phyloP scores from a whole-genome alignment of 1,284 basidiomycete genomes.

The Phellopilus nigrolimitatus region DNA sequence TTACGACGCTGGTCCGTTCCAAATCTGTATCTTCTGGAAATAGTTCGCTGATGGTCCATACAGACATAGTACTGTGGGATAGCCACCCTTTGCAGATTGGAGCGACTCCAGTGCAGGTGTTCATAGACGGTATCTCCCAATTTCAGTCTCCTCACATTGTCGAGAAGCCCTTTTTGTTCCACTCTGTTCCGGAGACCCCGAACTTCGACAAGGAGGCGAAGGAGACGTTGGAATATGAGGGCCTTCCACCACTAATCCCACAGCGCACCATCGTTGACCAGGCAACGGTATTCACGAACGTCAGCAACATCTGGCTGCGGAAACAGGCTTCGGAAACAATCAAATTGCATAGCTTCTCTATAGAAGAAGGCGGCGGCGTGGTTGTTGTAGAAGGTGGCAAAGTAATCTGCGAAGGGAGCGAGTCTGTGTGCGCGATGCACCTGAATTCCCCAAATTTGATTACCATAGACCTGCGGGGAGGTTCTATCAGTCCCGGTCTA shows the following conservation, averaged over 20 bases:
- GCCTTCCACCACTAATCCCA: constrained; percentile 25
- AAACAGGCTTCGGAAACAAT: constrained; percentile 23
- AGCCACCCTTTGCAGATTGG: constrained; percentile 41
- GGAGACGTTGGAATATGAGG: constrained; percentile 25
- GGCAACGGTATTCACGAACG: constrained; percentile 56
- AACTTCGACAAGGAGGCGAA: constrained; percentile 24
- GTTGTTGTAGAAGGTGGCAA: constrained; percentile 41
- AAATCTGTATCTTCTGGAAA: background rate
- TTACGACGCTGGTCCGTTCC: constrained; percentile 30
- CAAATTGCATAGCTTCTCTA: constrained; percentile 20
- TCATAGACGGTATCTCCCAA: constrained; percentile 24
- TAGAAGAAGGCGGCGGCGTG: constrained; percentile 27
- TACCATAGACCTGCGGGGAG: constrained; percentile 46
- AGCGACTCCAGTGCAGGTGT: constrained; percentile 36
- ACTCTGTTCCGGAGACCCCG: constrained; percentile 23
- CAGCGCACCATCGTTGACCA: constrained; percentile 21
- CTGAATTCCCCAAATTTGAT: constrained; percentile 21
- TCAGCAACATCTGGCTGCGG: constrained; percentile 44
- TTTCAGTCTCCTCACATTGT: constrained; percentile 15
- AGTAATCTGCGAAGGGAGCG: constrained; percentile 27
- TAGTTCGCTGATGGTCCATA: background rate
- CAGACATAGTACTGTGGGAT: constrained; percentile 50
- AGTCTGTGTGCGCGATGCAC: constrained; percentile 22
- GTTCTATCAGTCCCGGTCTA: constrained; percentile 53
- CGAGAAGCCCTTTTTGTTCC: constrained; percentile 22